Evolutionary conservation across 495 filamentous ascomycete genomes (phyloP).

Genomic region (Rostrohypoxylon terebratum): DNA sequence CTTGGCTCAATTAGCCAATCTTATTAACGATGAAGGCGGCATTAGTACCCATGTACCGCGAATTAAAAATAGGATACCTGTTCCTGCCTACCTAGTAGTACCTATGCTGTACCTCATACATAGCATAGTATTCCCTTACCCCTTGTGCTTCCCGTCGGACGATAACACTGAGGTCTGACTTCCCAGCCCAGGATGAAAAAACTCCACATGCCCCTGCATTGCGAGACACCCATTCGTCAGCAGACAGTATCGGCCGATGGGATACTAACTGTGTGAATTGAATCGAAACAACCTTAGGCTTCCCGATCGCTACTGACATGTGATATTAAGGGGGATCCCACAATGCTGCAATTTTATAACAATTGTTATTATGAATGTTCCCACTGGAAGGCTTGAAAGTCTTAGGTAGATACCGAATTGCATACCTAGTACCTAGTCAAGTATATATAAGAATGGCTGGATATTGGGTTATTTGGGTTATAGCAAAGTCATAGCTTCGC

Average conservation of each 20-base stretch:
- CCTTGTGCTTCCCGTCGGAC: slow-evolving; percentile 5
- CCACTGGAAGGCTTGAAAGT: neutral
- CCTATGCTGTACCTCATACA: no score
- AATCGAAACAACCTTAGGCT: slow-evolving; percentile 25
- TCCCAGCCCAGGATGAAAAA: slow-evolving; percentile 16
- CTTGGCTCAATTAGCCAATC: slow-evolving; percentile 18
- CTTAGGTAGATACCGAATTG: neutral
- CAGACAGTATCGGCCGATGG: slow-evolving; percentile 11
- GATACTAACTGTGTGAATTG: slow-evolving; percentile 24
- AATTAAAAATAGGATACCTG: slow-evolving; percentile 20
- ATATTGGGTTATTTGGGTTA: slow-evolving; percentile 1
- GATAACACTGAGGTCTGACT: slow-evolving; percentile 9
- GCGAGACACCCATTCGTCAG: neutral
- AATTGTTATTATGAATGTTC: neutral
- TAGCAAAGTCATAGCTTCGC: neutral
- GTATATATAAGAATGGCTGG: neutral
- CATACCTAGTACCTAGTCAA: no score
- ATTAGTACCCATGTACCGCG: neutral
- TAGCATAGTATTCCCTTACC: no score
- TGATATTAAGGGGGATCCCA: slow-evolving; percentile 28
- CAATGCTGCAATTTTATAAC: slow-evolving; percentile 6
- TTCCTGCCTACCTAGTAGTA: no score
- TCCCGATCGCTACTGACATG: slow-evolving; percentile 19
- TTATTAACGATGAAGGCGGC: neutral
- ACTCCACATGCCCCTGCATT: slow-evolving; percentile 42